These are phyloP conservation scores for Xylaria sp. DNA, from an alignment of 2,329 filamentous ascomycete genomes.

Conservation along the genomic window DNA sequence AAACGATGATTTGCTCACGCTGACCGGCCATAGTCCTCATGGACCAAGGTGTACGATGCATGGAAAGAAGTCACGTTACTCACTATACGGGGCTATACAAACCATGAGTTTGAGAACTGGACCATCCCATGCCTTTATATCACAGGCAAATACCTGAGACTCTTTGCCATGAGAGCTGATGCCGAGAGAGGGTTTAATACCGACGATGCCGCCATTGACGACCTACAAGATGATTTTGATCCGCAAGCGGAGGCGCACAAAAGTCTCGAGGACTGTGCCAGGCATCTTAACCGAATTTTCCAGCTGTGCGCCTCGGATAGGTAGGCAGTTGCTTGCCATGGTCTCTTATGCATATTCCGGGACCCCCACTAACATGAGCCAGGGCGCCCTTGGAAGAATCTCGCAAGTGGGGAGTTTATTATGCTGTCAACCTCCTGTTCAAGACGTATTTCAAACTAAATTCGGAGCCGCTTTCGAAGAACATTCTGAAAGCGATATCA, in stretches of 20 bases:
- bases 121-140: constrained; percentile 87
- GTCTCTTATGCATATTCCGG: background rate
- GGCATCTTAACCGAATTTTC: constrained; percentile 88
- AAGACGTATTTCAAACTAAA: constrained; percentile 98
- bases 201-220: constrained; percentile 35
- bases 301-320: constrained; percentile 84
- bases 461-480: constrained; percentile 81
- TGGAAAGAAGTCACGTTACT: constrained; percentile 81
- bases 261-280: constrained; percentile 83
- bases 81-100: constrained; percentile 76
- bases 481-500: constrained; percentile 76
- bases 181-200: constrained; percentile 50
- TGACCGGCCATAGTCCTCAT: constrained; percentile 47
- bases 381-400: constrained; percentile 82
- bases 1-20: background rate
- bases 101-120: constrained; percentile 75
- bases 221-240: constrained; percentile 77
- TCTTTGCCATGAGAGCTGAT: constrained; percentile 89
- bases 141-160: constrained; percentile 76
- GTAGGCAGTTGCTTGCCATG: constrained; percentile 59
- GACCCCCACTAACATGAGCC: constrained; percentile 21
- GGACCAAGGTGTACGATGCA: constrained; percentile 75
- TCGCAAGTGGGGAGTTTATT: constrained; percentile 97
- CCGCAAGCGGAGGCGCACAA: constrained; percentile 71
- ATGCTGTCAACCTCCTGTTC: constrained; percentile 89